These are phyloP conservation scores for Fusarium scirpi DNA, from an alignment of 2,329 filamentous ascomycete genomes.

Conservation along the genomic window DNA sequence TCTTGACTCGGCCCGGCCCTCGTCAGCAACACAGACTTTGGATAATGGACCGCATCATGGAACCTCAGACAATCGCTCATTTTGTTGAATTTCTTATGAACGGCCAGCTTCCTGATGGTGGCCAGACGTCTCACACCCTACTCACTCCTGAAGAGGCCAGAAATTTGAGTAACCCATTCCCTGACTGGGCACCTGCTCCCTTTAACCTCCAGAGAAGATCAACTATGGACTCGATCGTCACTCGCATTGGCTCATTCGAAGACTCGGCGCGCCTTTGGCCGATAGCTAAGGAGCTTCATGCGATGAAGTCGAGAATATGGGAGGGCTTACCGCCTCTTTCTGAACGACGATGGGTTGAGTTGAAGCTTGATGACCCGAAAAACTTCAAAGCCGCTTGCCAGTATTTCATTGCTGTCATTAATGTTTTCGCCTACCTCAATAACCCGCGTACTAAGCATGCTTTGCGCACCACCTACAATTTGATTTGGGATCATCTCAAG, in stretches of 20 bases:
- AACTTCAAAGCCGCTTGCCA: slow-evolving; percentile 46
- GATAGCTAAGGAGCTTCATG: slow-evolving; percentile 46
- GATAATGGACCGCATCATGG: slow-evolving; percentile 42
- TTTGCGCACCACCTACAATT: slow-evolving; percentile 46
- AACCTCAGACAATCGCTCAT: slow-evolving; percentile 38
- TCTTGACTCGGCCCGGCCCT: background rate
- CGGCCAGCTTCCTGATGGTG: slow-evolving; percentile 23
- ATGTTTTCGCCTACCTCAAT: slow-evolving; percentile 49
- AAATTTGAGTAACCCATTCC: slow-evolving; percentile 26
- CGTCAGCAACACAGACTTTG: slow-evolving; percentile 25
- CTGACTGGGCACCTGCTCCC: slow-evolving; percentile 44
- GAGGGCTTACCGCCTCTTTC: slow-evolving; percentile 47
- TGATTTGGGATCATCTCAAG: slow-evolving; percentile 44
- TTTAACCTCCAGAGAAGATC: slow-evolving; percentile 15
- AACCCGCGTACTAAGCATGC: slow-evolving; percentile 22
- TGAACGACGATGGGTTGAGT: slow-evolving; percentile 44
- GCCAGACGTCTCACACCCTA: slow-evolving; percentile 12
- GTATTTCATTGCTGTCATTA: slow-evolving; percentile 34
- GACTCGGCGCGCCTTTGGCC: slow-evolving; percentile 29
- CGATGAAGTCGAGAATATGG: slow-evolving; percentile 49
- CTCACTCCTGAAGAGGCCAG: slow-evolving; percentile 10
- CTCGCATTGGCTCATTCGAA: slow-evolving; percentile 40
- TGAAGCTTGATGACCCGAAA: slow-evolving; percentile 34
- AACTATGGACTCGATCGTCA: slow-evolving; percentile 15
- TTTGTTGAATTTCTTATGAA: slow-evolving; percentile 37